Base-by-base conservation (phyloP, 768 basidiomycete genomes). In the Collybia sordida region DNA sequence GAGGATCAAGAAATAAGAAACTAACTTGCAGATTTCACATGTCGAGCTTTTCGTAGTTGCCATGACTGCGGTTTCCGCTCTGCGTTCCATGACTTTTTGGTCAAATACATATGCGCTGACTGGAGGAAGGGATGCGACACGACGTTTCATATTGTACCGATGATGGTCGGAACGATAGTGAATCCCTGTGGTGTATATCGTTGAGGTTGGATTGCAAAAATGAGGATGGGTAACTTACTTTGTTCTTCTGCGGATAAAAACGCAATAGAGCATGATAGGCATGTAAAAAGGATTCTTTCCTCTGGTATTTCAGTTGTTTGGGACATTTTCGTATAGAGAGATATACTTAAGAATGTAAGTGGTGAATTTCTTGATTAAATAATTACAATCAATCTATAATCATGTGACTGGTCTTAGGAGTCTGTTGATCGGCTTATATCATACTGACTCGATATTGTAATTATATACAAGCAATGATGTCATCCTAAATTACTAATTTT, bases 131-230 rank as follows among this genome's bases (percentile, higher is more conserved):
- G 80, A 83, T 2, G 96, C 95, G 15, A 98, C 90, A 23, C 93
- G 85, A 56, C 95, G 88, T 75, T 96, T 96, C 85, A 98, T 93
- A 64, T 99, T 99, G 72, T 99, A 99, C 46, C 94, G 78, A 72
- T 99, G 97, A 67, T 90, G 89, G 68, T 99, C 97, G 21, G 92
- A 91, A 55, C 85, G 83, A 68, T 96, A 98, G 65, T 99, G 97
- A 0, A 73, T 70, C 51, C 96, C 90, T 92, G 58, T 12, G 58
- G 19, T 11, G 15, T 21, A 21, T 11, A 27, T 24, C 31, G 36
- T 34, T 44, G 40, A 25, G 18, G 56, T 46, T 18, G 54, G 51
- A 23, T 51, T 27, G n/a, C 21, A 27, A 23, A 22, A 6, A 38
- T 49, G 21, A 37, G 19, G 5, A 7, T 18, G 14, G 9, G 19